Base-by-base conservation (phyloP, 2,329 filamentous ascomycete genomes). In the Colletotrichum acutatum region DNA sequence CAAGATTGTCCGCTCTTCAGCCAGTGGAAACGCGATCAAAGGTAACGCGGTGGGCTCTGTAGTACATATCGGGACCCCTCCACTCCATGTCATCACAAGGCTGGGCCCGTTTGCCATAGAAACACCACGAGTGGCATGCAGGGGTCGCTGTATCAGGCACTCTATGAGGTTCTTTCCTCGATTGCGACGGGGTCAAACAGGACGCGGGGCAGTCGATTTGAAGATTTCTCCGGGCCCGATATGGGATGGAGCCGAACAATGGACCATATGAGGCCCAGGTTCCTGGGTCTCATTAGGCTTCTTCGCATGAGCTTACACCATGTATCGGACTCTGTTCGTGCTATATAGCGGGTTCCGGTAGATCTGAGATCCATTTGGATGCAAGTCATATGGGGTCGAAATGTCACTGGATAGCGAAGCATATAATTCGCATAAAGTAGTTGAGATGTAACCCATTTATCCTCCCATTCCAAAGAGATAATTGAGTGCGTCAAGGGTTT, bases 11-110 rank as follows among this genome's bases (percentile, higher is more conserved):
- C 34, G 16, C 19, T 49, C 19, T 49, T 49, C 16, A 28, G 14
- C 16, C 24, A n/a, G 28, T 49, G 49, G 19, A 32, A 30, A 34
- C 32, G 34, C 34, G 42, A 53, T 14, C 49, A 53, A 69, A 52
- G 53, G 34, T 53, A 66, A 66, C 56, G 26, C 28, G 53, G 67
- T 69, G 67, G 67, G 24, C 58, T 69, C 30, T 49, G 11, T 16
- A 14, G 22, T 49, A 12, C 22, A 14, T 26, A 30, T 26, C 14
- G 1, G n/a, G 42, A 34, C 61, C 67, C 24, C 49, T 58, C 37
- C 60, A 42, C 30, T 54, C 16, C 12, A 28, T 24, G 42, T 30
- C 16, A 22, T 28, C 19, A 52, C 53, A 69, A 66, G 61, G 61
- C 67, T 66, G 56, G 52, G 65, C 34, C 61, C 34, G 30, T 24